These are phyloP conservation scores for Penicillium pancosmium DNA, from an alignment of 495 filamentous ascomycete genomes.

Conservation along the genomic window DNA sequence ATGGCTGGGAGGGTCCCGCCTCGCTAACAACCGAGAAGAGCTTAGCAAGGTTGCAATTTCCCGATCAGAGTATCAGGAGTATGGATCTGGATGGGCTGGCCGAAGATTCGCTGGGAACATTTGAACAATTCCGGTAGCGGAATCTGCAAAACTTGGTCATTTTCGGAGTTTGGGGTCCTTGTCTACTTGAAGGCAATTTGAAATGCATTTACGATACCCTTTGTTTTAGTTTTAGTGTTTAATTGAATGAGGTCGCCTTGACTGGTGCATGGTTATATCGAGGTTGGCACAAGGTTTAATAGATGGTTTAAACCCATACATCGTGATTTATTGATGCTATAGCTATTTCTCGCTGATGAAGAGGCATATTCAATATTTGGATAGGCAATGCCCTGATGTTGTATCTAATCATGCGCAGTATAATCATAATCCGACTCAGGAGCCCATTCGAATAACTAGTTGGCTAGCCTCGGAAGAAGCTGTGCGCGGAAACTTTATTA, in stretches of 20 bases:
- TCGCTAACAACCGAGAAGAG: conserved; percentile 67
- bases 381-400: too few species aligned
- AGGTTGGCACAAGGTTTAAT: not conserved
- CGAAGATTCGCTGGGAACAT: conserved; percentile 64
- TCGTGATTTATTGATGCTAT: too few species aligned
- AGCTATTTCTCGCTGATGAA: too few species aligned
- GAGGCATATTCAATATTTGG: too few species aligned
- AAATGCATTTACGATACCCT: conserved; percentile 30
- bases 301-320: too few species aligned
- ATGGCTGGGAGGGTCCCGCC: conserved; percentile 79
- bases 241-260: conserved; percentile 4
- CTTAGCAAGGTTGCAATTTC: conserved; percentile 70
- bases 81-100: conserved; percentile 76
- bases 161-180: conserved; percentile 18
- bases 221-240: conserved; percentile 19
- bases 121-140: conserved; percentile 17
- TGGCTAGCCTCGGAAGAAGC: too few species aligned
- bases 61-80: conserved; percentile 86
- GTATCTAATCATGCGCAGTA: too few species aligned
- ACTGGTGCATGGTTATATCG: not conserved
- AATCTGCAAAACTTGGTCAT: not conserved
- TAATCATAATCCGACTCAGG: not conserved
- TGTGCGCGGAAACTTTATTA: too few species aligned
- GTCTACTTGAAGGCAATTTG: conserved; percentile 8
- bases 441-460: not conserved